Conservation (phyloP, 1,284 basidiomycete species). For the Cutaneotrichosporon curvatum region DNA sequence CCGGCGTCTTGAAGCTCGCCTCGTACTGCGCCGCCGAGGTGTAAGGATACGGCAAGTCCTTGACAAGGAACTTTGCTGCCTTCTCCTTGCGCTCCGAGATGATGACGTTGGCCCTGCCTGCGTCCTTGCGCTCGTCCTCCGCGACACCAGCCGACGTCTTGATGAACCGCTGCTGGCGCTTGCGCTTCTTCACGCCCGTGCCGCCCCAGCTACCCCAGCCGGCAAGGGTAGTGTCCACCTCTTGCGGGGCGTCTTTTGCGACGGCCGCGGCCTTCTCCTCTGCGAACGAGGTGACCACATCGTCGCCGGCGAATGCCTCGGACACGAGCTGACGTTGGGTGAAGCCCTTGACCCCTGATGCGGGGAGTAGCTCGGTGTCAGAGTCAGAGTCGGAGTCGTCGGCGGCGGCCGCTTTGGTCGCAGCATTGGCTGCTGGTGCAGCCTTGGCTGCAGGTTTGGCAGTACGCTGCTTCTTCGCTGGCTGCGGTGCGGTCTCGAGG, state of each 20-base stretch:
- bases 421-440: conserved; percentile 8
- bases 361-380: conserved; percentile 43
- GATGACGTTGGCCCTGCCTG: conserved; percentile 77
- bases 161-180: conserved; percentile 54
- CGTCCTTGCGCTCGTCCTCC: conserved; percentile 71
- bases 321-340: conserved; percentile 76
- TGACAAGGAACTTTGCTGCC: conserved; percentile 75
- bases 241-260: conserved; percentile 72
- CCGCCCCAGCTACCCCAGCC: conserved; percentile 98
- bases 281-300: conserved; percentile 77
- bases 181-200: conserved; percentile 52
- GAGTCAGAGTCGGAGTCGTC: conserved; percentile 46
- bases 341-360: conserved; percentile 34
- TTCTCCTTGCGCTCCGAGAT: conserved; percentile 91
- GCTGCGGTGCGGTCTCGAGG: conserved; percentile 43
- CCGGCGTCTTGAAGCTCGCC: conserved; percentile 65
- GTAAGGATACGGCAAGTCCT: conserved; percentile 88
- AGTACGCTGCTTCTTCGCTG: conserved; percentile 7
- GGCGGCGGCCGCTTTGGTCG: neutral
- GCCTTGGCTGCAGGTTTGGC: neutral
- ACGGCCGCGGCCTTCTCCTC: conserved; percentile 72
- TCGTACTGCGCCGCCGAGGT: conserved; percentile 86
- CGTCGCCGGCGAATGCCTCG: conserved; percentile 90
- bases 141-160: conserved; percentile 76
- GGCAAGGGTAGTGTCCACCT: conserved; percentile 81